phyloP scores from a whole-genome alignment of 208 protist genomes.

The Crithidia expoeki region DNA sequence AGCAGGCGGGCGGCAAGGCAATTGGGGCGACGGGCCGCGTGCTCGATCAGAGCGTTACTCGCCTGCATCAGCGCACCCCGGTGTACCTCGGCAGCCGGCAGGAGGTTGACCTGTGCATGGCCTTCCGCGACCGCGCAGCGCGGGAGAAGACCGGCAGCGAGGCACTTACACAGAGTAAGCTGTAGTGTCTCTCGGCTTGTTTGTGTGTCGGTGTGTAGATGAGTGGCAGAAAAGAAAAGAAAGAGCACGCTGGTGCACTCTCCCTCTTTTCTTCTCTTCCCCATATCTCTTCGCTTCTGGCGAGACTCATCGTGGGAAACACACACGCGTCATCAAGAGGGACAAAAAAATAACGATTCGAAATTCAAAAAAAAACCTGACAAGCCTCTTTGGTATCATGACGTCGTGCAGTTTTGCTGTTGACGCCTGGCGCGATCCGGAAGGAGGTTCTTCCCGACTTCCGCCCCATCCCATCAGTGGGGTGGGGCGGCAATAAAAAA shows the following conservation, averaged over 20 bases:
- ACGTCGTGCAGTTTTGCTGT: too few species aligned
- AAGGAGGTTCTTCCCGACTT: too few species aligned
- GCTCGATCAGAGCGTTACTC: constrained; percentile 82
- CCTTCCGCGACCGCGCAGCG: constrained; percentile 54
- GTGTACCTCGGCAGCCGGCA: constrained; percentile 91
- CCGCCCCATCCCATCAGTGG: too few species aligned
- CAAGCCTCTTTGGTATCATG: too few species aligned
- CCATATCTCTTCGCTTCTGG: too few species aligned
- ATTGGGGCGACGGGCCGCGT: constrained; percentile 71
- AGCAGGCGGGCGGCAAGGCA: constrained; percentile 92
- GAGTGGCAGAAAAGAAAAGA: too few species aligned
- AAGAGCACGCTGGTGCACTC: too few species aligned
- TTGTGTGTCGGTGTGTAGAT: neutral
- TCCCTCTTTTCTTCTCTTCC: neutral
- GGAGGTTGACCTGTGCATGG: constrained; percentile 87
- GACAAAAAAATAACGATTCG: too few species aligned
- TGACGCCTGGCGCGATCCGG: too few species aligned
- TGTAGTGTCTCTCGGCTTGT: constrained; percentile 25
- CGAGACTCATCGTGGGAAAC: too few species aligned
- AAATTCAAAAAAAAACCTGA: neutral
- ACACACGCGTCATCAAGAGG: neutral
- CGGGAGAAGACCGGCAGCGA: neutral
- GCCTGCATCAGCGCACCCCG: constrained; percentile 92
- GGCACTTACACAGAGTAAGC: constrained; percentile 38
- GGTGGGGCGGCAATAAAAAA: constrained; percentile 10